phyloP scores from a whole-genome alignment of 2,329 filamentous ascomycete species.

The Aspergillus candidus region DNA sequence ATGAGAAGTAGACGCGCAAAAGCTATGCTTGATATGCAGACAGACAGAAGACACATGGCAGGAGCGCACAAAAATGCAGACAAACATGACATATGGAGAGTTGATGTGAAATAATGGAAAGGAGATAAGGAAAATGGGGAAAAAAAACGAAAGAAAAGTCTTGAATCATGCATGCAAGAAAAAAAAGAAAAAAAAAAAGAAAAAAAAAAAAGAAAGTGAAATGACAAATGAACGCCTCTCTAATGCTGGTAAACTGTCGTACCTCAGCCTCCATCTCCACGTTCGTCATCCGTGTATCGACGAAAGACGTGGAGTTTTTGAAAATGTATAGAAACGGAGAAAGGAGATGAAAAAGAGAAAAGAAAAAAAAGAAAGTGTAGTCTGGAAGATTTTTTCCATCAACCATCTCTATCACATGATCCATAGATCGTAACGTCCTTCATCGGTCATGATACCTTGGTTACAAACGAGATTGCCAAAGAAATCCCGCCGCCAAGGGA shows the following conservation, averaged over 20 bases:
- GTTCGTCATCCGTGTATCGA: constrained; percentile 2
- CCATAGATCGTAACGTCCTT: constrained; percentile 39
- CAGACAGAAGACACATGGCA: constrained; percentile 51
- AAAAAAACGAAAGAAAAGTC: constrained; percentile 6
- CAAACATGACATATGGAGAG: not conserved
- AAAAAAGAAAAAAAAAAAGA: constrained; percentile 7
- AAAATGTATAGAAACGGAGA: constrained; percentile 9
- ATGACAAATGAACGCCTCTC: constrained; percentile 16
- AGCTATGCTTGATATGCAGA: constrained; percentile 11
- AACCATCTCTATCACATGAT: constrained; percentile 37
- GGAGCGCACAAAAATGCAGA: constrained; percentile 39
- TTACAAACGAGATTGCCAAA: constrained; percentile 12
- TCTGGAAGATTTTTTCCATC: constrained; percentile 12
- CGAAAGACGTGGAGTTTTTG: not conserved
- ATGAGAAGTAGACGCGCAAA: not conserved
- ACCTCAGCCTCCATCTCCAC: constrained; percentile 13
- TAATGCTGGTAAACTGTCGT: constrained; percentile 22
- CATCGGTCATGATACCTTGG: constrained; percentile 27
- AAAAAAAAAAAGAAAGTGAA: constrained; percentile 6
- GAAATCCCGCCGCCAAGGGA: no score
- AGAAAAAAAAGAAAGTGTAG: constrained; percentile 12
- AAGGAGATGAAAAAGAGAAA: constrained; percentile 10
- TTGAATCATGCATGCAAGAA: constrained; percentile 14
- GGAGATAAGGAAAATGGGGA: constrained; percentile 1
- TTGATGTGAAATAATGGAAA: not conserved